These are phyloP conservation scores for Phytophthora parvispora DNA, from an alignment of 352 stramenopile species.

Conservation along the genomic window DNA sequence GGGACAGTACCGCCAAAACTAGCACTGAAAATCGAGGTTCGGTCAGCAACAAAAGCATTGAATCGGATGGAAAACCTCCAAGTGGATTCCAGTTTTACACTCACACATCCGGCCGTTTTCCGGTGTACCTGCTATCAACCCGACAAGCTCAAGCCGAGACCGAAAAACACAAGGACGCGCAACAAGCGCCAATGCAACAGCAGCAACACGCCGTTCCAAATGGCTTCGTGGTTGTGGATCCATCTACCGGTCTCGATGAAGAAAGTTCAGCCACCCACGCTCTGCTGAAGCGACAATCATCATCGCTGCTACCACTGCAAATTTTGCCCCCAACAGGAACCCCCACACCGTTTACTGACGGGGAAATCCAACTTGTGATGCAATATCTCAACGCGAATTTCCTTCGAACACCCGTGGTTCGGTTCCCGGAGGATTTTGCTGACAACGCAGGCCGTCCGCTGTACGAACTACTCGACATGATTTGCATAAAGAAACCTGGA, in stretches of 20 bases:
- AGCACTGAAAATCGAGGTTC: not conserved
- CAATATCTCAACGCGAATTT: constrained; percentile 92
- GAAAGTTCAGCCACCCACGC: not conserved
- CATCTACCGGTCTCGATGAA: constrained; percentile 31
- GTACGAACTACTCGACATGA: constrained; percentile 92
- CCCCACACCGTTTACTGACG: constrained; percentile 32
- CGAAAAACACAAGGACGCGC: constrained; percentile 37
- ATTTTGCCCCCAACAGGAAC: not conserved
- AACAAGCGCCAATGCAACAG: constrained; percentile 1
- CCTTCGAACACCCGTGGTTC: constrained; percentile 61
- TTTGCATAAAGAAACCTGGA: constrained; percentile 90
- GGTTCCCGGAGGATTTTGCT: constrained; percentile 87
- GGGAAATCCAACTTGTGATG: constrained; percentile 75
- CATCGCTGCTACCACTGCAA: not conserved
- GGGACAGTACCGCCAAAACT: not conserved
- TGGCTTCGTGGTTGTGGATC: constrained; percentile 65
- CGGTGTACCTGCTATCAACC: constrained; percentile 64
- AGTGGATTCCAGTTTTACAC: constrained; percentile 54
- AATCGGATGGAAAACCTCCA: not conserved
- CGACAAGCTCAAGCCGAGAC: constrained; percentile 55
- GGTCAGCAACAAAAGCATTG: constrained; percentile 2
- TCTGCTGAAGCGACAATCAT: not conserved
- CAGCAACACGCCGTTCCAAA: constrained; percentile 20
- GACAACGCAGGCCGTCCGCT: constrained; percentile 79
- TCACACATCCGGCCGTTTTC: constrained; percentile 59